Evolutionary conservation across 2,329 filamentous ascomycete species (phyloP), one percentile per base, ranked within the genome.

Genomic region (Pseudopithomyces maydicus): DNA sequence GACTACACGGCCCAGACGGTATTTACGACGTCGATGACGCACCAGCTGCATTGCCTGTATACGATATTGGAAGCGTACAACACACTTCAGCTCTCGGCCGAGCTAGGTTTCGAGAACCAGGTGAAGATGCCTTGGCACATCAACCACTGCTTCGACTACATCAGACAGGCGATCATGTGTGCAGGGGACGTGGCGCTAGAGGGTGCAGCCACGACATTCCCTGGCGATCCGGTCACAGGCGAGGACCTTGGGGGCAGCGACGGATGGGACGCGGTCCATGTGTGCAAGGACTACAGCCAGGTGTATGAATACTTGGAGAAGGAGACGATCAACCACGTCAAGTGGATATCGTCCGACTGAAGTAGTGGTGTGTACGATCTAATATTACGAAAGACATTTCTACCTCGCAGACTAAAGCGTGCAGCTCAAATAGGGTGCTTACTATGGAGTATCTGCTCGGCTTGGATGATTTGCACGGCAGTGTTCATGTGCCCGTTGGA

Each of bases 71-170:
- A 68, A 42, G 71, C 71, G 6, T 73, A 74, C 59, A 73, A 72
- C 53, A 67, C 59, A 14, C 61, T 71, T 45, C 63, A 65, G 26
- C 36, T 69, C 3, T 59, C 54, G 3, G 54, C 49, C 6, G 52
- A 62, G 3, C 46, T 56, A 6, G 14, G 55, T 2, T 58, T 54
- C 20, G 35, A 43, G 43, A 23, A 64, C 17, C 55, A 64, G 1
- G 64, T 73, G 35, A 66, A 72, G 26, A 69, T 71, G 62, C 65
- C 70, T 4, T 74, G 72, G 72, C 72, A 73, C 32, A 63, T 74
- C 26, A 73, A 69, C 45, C 72, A 74, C 56, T 73, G 71, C 57
- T 74, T 72, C 52, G 71, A 73, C 23, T 73, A 74, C 52, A 64
- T 74, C 19, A 52, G 71, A 17, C 72, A 74, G 47, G 68, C 68